Evolutionary conservation across 2,329 filamentous ascomycete species (phyloP).

Genomic region (Penicillium sp.): DNA sequence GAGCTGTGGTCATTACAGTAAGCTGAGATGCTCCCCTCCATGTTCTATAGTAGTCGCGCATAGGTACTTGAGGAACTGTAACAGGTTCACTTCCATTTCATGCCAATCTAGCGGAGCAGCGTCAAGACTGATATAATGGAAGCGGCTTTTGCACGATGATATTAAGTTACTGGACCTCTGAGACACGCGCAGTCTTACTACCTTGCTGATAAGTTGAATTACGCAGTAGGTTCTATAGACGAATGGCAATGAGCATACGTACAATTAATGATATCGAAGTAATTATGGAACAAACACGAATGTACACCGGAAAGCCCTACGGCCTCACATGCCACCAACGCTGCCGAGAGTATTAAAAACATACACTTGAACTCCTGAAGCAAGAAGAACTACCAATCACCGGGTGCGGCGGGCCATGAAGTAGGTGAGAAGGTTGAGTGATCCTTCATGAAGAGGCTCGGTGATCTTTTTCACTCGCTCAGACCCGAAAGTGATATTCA

Average conservation of each 20-base stretch:
- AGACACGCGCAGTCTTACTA: too few relatives aligned
- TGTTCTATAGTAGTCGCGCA: too few relatives aligned
- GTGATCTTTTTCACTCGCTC: conserved; percentile 31
- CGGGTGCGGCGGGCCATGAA: conserved; percentile 32
- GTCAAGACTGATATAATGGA: too few relatives aligned
- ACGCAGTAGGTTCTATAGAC: too few relatives aligned
- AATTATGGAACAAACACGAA: conserved; percentile 9
- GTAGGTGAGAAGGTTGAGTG: conserved; percentile 38
- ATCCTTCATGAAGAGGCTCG: conserved; percentile 29
- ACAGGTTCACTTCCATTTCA: too few relatives aligned
- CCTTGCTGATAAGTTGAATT: too few relatives aligned
- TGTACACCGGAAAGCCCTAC: conserved; percentile 6
- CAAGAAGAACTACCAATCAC: conserved; percentile 8
- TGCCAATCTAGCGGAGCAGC: too few relatives aligned
- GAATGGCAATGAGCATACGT: not conserved
- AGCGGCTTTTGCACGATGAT: too few relatives aligned
- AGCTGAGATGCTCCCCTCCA: too few relatives aligned
- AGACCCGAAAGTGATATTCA: conserved; percentile 27
- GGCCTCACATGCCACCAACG: conserved; percentile 7
- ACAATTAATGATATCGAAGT: not conserved
- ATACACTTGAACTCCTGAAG: conserved; percentile 1
- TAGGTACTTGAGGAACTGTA: too few relatives aligned
- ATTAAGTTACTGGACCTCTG: too few relatives aligned
- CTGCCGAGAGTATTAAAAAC: conserved; percentile 6
- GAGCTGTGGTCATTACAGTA: too few relatives aligned